Base-by-base conservation (phyloP, 164 flowering plant genomes). In the Saururus chinensis region DNA sequence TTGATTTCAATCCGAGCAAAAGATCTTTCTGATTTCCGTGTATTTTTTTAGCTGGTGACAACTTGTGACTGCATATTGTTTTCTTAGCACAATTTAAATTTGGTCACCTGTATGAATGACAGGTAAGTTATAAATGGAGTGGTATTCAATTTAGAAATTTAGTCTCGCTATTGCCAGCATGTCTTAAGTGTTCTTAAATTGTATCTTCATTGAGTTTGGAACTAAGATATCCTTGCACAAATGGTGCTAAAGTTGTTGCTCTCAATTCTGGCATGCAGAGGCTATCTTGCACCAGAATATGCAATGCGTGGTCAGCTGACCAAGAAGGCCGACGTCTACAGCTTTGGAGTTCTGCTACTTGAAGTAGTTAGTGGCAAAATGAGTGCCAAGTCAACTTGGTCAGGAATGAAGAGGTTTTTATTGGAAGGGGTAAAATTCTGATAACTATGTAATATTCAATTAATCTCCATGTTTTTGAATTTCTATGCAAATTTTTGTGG, bases 231-330 rank as follows among this genome's bases (percentile, higher is more conserved):
- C 14, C 49, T 12, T 17, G 14, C 17, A 45, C 14, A 17, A 45
- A 12, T 12, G 49, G 17, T 45, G 17, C 14, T 45, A 45, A 45
- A 7, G 11, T 12, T 45, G 37, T 60, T 40, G 21, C 40, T 52
- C 58, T 66, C 51, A 14, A 14, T 52, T 60, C 64, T 63, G 67
- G 41, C 42, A 24, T 80, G 71, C 82, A 88, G 96, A 35, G 96
- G 96, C 65, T 88, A 88, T 76, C 73, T 88, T 69, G 96, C 96
- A 60, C 96, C 96, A 62, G 96, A 88, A 60, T 88, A 88, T 68
- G 92, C 84, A 52, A 19, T 79, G 73, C 87, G 82, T 22, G 96
- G 92, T 63, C 86, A 84, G 67, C 65, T 88, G 57, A 88, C 96
- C 19, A 68, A 66, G 80, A 88, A 82, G 79, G 96, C 96, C 23